These are phyloP conservation scores for Wickerhamomyces rabaulensis DNA, from an alignment of 805 yeast species.

Conservation along the genomic window DNA sequence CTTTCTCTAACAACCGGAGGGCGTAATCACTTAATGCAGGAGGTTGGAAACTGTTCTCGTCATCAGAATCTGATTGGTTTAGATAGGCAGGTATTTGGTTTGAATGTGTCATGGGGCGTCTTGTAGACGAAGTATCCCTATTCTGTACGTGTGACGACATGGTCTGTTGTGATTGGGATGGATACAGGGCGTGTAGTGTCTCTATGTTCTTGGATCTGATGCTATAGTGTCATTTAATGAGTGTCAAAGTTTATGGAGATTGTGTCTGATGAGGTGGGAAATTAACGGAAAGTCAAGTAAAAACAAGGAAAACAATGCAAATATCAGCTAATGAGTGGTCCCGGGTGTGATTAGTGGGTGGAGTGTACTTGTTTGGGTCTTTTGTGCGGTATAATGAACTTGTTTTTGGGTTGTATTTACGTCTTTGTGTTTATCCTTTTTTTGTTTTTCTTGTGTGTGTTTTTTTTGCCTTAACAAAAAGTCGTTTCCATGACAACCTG, in stretches of 20 bases:
- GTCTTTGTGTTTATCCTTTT: neutral
- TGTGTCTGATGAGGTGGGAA: neutral
- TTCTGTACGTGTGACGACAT: neutral
- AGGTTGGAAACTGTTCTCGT: conserved; percentile 49
- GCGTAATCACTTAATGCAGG: conserved; percentile 59
- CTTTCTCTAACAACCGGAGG: conserved; percentile 42
- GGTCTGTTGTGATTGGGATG: neutral
- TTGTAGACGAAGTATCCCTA: neutral
- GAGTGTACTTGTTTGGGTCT: neutral
- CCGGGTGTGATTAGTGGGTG: neutral
- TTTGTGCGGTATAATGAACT: neutral
- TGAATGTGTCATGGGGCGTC: neutral
- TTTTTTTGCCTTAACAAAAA: too few species aligned
- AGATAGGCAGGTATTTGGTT: conserved; percentile 7
- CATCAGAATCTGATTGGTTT: conserved; percentile 23
- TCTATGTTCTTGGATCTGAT: too few species aligned
- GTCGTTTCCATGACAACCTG: neutral
- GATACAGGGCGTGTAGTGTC: too few species aligned
- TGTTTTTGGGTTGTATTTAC: neutral
- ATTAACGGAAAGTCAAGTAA: neutral
- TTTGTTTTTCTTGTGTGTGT: neutral
- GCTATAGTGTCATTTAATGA: neutral
- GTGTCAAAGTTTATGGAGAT: neutral
- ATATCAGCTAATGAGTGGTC: neutral
- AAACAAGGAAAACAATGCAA: neutral